A percentile compares a stretch with the other conserved stretches of the same genome.
These are phyloP conservation scores for Sarocladium brachiariae DNA, from an alignment of 2,329 filamentous ascomycete genomes.

Conservation along the genomic window DNA sequence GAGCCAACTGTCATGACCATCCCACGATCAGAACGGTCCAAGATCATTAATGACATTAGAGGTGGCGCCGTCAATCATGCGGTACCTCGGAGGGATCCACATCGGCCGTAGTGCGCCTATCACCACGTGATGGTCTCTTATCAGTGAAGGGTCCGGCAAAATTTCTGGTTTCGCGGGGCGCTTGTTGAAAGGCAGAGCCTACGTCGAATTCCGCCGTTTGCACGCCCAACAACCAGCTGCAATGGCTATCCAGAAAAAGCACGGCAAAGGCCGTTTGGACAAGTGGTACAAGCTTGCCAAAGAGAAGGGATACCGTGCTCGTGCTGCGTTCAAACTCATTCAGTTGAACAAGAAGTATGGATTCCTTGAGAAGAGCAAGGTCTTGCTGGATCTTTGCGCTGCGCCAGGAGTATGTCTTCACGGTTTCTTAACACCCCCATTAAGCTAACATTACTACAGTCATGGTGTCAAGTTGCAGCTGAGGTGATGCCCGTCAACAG, in stretches of 20 bases:
- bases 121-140: constrained; percentile 4
- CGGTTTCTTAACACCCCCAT: background rate
- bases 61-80: constrained; percentile 6
- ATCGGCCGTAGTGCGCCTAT: constrained; percentile 1
- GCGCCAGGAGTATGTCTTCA: constrained; percentile 70
- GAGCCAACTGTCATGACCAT: background rate
- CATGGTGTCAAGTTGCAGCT: constrained; percentile 93
- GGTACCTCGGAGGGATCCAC: background rate
- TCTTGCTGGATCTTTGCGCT: constrained; percentile 93
- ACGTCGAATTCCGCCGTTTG: background rate
- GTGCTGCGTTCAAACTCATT: constrained; percentile 96
- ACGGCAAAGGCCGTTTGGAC: constrained; percentile 95
- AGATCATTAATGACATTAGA: constrained; percentile 8
- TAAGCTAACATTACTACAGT: constrained; percentile 41
- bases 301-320: constrained; percentile 92
- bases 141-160: constrained; percentile 2
- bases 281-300: constrained; percentile 99
- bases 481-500: constrained; percentile 89
- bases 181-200: background rate
- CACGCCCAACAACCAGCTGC: constrained; percentile 10
- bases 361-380: constrained; percentile 94
- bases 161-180: constrained; percentile 9
- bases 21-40: constrained; percentile 3
- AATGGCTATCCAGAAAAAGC: constrained; percentile 98
- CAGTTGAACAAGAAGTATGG: constrained; percentile 99